Base-by-base conservation (phyloP, 2,329 filamentous ascomycete species). In the Phialophora chinensis region DNA sequence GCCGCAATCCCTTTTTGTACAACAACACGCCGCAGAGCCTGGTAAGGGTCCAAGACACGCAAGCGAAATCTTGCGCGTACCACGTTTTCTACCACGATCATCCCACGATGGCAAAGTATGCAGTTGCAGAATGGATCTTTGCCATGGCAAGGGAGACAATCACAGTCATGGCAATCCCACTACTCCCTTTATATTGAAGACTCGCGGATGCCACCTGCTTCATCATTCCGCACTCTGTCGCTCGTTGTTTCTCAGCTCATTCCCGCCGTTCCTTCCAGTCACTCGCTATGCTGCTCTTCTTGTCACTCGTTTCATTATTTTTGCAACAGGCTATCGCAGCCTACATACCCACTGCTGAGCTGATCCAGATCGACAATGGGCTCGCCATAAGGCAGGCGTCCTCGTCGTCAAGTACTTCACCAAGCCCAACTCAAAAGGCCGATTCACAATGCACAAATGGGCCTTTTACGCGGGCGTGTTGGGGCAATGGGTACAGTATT, bases 401-500 rank as follows among this genome's bases (percentile, higher is more conserved):
- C 3, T 54, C 63, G 10, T 67, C 66, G 2, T 55, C 61, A 31
- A 49, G 60, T 17, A 54, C 20, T 25, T 59, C 66, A 38, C 54
- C 68, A 33, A 66, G 63, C 20, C 57, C 66, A 3, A 62, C 62
- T n/a, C n/a, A 27, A 20, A 65, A 49, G 29, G 35, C 69, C 6
- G 66, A 72, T 38, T 49, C 67, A 3, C 56, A 67, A 60, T 74
- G 73, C 60, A 69, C 66, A 38, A 68, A 74, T 38, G 65, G 66
- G 23, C 66, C 73, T 8, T 47, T 63, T 27, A 72, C 66, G 23
- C 69, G 73, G n/a, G 61, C 65, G 42, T 74, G 73, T 54, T 74
- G 73, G 73, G 68, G 66, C 29, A 66, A 67, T 55, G 72, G 71
- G 33, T 73, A 68, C 63, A 70, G 69, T 52, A 73, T 74, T 44